Evolutionary conservation across 176 grass and related monocot genomes (phyloP), one percentile per base, ranked within the genome.

Genomic region (Hordeum marinum): DNA sequence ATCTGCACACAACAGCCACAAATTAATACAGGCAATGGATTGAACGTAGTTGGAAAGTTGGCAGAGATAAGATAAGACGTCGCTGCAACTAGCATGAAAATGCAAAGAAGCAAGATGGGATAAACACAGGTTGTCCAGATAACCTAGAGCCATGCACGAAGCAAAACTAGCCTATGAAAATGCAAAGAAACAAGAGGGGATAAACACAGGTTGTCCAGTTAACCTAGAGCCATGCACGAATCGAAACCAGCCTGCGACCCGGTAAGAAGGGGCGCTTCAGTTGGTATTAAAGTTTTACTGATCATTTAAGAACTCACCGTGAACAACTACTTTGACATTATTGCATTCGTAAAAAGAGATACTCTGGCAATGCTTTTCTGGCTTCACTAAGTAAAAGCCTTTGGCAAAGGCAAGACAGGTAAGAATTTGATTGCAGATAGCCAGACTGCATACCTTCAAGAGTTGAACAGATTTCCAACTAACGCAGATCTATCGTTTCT

Each of bases 401-500:
- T 32, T 9, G 58, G 39, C 24, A 21, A 80, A 84, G 26, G 59
- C 8, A 8, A 21, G 65, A 90, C 12, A n/a, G 48, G 7, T 21
- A 18, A 55, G 46, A 82, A 85, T 69, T 40, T 50, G 39, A 13
- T 32, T 18, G 20, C 40, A 41, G 31, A 25, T 52, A 63, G 32
- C 39, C 65, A 46, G 76, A 66, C 72, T 23, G 14, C 57, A 29
- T 87, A 82, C 80, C 85, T 99, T 96, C 80, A 96, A 52, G 87
- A 76, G 82, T 80, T 82, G 83, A 94, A 91, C 13, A 94, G 40
- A 79, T 91, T 94, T 84, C 96, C 93, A 64, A 82, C 78, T 63
- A 87, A 64, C 26, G 59, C 83, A 27, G 86, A 83, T 89, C 86
- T 96, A 75, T 91, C 96, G 25, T 85, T 94, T 90, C 85, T 98